Evolutionary conservation across 1,139 yeast genomes (phyloP), one percentile per base, ranked within the genome.

Genomic region (Protomyces inouyei): DNA sequence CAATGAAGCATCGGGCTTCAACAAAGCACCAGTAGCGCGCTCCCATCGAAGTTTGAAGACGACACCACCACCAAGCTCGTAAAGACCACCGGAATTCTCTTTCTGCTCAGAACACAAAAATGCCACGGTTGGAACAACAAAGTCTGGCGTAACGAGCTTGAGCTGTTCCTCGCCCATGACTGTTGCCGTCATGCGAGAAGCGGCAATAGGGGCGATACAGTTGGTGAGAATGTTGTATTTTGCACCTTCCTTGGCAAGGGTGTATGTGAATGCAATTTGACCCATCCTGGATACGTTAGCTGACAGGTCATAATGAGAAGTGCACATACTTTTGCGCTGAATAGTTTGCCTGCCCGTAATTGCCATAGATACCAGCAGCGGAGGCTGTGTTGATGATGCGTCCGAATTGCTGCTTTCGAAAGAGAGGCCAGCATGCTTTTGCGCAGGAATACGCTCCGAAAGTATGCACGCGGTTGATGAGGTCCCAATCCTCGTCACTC

Each of bases 351-450:
- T 93, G 98, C 65, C 98, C 98, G 77, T 91, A 93, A 79, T 91
- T 91, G 70, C 98, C 98, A 75, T 88, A 93, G 70, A 93, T 81
- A 46, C 98, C 98, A 57, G 98, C 98, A 35, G 98, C 97, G 5
- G 97, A 91, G 55, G 96, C 85, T 23, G 98, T 92, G 80, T 90
- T 92, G 72, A 93, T 78, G 71, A 93, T 82, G 72, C 98, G 82
- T 70, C 98, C 98, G 74, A 79, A 93, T 69, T 83, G 83, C 77
- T 93, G 98, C 72, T 88, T 79, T 73, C 85, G 85, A 80, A 93
- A 84, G 74, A 87, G 81, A 28, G 95, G 93, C 98, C 98, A 93
- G 55, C 97, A 97, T 40, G 96, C 95, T 72, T 83, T 82, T 64
- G 97, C 86, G 64, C 89, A 85, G 78, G 85, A 86, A 78, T 82